Evolutionary conservation across 73 alveolate genomes (phyloP), one percentile per base, ranked within the genome.

Genomic region (Paramecium octaurelia): DNA sequence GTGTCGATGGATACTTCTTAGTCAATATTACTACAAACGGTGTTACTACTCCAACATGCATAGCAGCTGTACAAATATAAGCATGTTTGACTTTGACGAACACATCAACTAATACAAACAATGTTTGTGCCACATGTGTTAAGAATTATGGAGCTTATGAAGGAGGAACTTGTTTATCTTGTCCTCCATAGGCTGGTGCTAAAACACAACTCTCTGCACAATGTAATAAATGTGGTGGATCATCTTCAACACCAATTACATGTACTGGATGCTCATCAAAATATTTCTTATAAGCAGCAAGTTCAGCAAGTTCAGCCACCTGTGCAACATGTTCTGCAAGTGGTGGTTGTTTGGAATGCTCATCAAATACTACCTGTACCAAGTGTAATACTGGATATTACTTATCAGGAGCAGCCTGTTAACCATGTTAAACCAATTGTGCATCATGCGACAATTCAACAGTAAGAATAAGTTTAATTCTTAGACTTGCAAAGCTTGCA

Each of bases 301-400:
- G 20, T 75, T 8, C 88, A 75, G 88, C 68, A 2, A 9, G 36
- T 18, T 16, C 10, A 16, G 88, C 60, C 3, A 75, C 88, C 2
- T 75, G 88, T 75, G 60, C 88, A 10, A 42, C 59, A 29, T 75
- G 88, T 75, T 75, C 88, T n/a, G 8, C 88, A 35, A 54, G 21
- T 18, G 31, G 69, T 54, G 84, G 84, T 10, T 64, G 84, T 34
- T 31, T 64, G 12, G 84, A 64, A 64, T 64, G 84, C 12, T 64
- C 84, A 3, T 27, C 84, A 6, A 34, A 20, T 31, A 64, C 50
- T 27, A 64, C 3, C 9, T 64, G 84, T 64, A 64, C 84, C 2
- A 64, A 64, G 31, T 64, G 84, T 27, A 34, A 34, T 31, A 64
- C 50, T 64, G 84, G 84, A 12, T 64, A 11, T 24, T 64, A 64